These are phyloP conservation scores for Globomyces pollinis-pini DNA, from an alignment of 192 early-diverging fungal species.

Conservation along the genomic window DNA sequence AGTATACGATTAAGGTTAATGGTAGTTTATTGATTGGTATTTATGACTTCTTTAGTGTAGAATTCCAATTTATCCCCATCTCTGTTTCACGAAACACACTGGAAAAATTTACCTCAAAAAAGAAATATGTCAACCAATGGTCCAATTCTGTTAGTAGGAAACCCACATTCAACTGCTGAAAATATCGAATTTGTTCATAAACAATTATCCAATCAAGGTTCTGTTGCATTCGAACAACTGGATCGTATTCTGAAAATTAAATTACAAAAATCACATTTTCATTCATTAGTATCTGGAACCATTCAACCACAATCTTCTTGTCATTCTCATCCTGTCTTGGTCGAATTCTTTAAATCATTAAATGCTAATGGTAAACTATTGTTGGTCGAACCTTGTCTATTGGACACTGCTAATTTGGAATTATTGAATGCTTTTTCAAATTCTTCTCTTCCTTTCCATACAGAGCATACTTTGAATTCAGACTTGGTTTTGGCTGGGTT, in stretches of 20 bases:
- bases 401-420: conserved; percentile 22
- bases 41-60: background rate
- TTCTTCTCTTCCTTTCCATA: conserved; percentile 46
- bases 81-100: too few species aligned
- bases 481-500: conserved; percentile 80
- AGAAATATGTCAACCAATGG: conserved; percentile 1
- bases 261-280: conserved; percentile 42
- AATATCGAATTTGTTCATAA: conserved; percentile 19
- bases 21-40: too few species aligned
- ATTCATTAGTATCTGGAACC: conserved; percentile 36
- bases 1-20: too few species aligned
- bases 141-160: conserved; percentile 37
- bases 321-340: conserved; percentile 57
- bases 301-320: conserved; percentile 47
- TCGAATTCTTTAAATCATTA: conserved; percentile 54
- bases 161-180: conserved; percentile 25
- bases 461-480: conserved; percentile 51
- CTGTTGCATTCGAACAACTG: conserved; percentile 76
- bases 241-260: conserved; percentile 58
- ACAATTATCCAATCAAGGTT: conserved; percentile 27
- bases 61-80: too few species aligned
- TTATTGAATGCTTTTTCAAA: conserved; percentile 10
- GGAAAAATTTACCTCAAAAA: conserved; percentile 3
- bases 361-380: conserved; percentile 58
- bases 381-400: conserved; percentile 62